Evolutionary conservation across 176 grass and related monocot species (phyloP).

Genomic region (Paspalum notatum): DNA sequence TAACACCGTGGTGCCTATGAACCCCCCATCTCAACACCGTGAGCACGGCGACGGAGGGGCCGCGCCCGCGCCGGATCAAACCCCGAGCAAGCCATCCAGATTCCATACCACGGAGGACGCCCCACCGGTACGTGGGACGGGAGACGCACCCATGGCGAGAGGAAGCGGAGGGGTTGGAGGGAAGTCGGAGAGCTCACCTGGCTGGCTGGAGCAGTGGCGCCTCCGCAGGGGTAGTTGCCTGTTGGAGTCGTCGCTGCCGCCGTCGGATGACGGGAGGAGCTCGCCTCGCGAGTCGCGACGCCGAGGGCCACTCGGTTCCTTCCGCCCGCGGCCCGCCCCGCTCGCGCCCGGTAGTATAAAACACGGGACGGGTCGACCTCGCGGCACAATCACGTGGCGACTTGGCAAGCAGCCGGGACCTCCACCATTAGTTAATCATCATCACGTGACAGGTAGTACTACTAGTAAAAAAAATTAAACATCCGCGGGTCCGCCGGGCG

Average conservation of each 20-base stretch:
- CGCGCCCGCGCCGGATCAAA: not conserved
- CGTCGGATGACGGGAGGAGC: not conserved
- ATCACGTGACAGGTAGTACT: too few species aligned
- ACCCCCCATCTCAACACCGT: not conserved
- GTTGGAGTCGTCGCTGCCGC: constrained; percentile 9
- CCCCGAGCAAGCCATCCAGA: not conserved
- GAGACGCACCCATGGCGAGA: not conserved
- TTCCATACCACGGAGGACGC: too few species aligned
- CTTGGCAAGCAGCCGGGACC: not conserved
- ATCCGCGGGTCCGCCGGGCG: too few species aligned
- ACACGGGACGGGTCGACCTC: not conserved
- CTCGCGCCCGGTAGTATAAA: not conserved
- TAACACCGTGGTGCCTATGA: not conserved
- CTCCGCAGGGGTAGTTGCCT: not conserved
- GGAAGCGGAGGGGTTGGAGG: too few species aligned
- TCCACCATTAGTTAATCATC: not conserved
- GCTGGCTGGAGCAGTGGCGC: not conserved
- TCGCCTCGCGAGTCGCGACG: not conserved
- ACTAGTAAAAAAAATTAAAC: too few species aligned
- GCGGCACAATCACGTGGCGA: not conserved
- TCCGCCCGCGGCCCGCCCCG: too few species aligned
- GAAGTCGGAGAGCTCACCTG: constrained; percentile 20
- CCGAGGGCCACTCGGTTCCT: not conserved
- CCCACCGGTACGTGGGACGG: not conserved
- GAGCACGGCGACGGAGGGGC: not conserved